phyloP scores from a whole-genome alignment of 768 basidiomycete genomes.

The Basidioascus undulatus region DNA sequence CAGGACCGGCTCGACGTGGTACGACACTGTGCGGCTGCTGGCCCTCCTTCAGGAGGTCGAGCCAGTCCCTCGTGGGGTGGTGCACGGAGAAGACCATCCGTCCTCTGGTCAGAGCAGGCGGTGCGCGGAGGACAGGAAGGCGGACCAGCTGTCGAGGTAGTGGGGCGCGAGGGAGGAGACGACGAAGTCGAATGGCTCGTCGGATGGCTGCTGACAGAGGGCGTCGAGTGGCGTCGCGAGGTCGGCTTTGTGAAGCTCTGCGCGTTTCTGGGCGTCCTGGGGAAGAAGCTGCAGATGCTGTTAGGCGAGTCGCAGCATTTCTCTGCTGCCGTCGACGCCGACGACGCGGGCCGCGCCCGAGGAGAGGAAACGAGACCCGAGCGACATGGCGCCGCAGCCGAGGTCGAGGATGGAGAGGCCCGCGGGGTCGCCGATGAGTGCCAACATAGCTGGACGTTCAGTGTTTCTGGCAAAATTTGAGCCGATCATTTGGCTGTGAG shows the following conservation, averaged over 20 bases:
- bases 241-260: not conserved
- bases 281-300: too few species aligned
- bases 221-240: not conserved
- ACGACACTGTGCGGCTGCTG: too few species aligned
- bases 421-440: not conserved
- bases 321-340: not conserved
- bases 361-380: not conserved
- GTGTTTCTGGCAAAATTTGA: too few species aligned
- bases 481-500: too few species aligned
- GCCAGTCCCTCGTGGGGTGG: not conserved
- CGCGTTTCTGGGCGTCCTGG: too few species aligned
- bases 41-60: not conserved
- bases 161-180: not conserved
- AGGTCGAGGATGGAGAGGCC: not conserved
- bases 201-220: not conserved
- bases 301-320: not conserved
- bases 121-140: not conserved
- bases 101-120: not conserved
- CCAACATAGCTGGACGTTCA: not conserved
- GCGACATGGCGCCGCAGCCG: not conserved
- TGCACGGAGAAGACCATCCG: not conserved
- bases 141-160: not conserved
- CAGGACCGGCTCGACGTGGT: not conserved
- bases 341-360: not conserved
- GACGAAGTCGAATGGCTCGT: not conserved